These are phyloP conservation scores for Trichoderma citrinoviride DNA, from an alignment of 2,329 filamentous ascomycete species.

Conservation along the genomic window DNA sequence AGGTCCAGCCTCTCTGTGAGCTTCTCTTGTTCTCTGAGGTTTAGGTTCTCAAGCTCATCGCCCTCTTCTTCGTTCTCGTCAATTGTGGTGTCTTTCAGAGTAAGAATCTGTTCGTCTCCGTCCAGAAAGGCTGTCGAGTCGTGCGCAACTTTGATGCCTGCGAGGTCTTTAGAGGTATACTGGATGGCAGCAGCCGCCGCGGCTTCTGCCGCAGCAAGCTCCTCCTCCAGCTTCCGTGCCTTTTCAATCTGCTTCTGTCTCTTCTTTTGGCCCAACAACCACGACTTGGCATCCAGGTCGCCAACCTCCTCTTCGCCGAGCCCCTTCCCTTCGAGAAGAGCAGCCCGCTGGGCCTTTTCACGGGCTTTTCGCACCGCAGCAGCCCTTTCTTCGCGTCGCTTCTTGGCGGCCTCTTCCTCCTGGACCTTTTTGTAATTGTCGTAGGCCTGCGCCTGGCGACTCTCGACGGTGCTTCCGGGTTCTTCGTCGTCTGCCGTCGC, in stretches of 20 bases:
- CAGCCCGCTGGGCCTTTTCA: slow-evolving; percentile 74
- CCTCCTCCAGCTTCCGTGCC: slow-evolving; percentile 67
- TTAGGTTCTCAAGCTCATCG: slow-evolving; percentile 81
- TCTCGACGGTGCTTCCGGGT: slow-evolving; percentile 77
- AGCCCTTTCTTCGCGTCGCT: slow-evolving; percentile 74
- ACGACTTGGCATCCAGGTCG: slow-evolving; percentile 75
- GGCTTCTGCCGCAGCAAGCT: slow-evolving; percentile 73
- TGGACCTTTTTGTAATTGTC: slow-evolving; percentile 67
- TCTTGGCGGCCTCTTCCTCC: slow-evolving; percentile 74
- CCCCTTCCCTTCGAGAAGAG: slow-evolving; percentile 76
- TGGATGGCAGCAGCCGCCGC: slow-evolving; percentile 60
- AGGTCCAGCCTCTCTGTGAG: slow-evolving; percentile 73
- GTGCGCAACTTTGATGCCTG: slow-evolving; percentile 89
- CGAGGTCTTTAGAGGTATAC: slow-evolving; percentile 82
- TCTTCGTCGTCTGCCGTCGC: slow-evolving; percentile 63
- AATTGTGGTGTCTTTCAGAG: slow-evolving; percentile 89
- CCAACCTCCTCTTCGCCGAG: slow-evolving; percentile 72
- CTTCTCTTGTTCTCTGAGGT: slow-evolving; percentile 68
- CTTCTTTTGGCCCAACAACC: slow-evolving; percentile 89
- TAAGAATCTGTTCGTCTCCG: slow-evolving; percentile 82
- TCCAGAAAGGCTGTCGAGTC: slow-evolving; percentile 79
- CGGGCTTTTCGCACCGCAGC: slow-evolving; percentile 83
- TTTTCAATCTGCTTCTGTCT: slow-evolving; percentile 87
- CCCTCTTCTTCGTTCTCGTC: slow-evolving; percentile 80
- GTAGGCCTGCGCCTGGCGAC: slow-evolving; percentile 67